Percentiles rank a stretch among this genome's conserved stretches.
These are phyloP conservation scores for Aspergillus cavernicola DNA, from an alignment of 495 filamentous ascomycete genomes.

Conservation along the genomic window DNA sequence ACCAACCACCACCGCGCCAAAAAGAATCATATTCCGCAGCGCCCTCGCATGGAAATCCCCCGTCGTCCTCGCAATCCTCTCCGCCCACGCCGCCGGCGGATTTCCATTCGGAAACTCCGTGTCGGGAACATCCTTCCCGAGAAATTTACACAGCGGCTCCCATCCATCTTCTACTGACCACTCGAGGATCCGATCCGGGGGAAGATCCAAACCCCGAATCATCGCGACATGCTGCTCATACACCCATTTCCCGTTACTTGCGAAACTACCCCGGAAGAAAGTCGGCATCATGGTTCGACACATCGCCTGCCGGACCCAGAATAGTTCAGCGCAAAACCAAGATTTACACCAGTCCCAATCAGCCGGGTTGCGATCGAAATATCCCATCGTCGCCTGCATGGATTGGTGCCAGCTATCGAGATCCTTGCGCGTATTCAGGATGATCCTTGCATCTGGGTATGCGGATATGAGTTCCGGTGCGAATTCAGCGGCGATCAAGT, in stretches of 20 bases:
- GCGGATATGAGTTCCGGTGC: constrained; percentile 41
- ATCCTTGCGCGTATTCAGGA: constrained; percentile 47
- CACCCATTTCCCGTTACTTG: constrained; percentile 1
- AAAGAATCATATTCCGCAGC: constrained; percentile 16
- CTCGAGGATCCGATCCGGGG: constrained; percentile 32
- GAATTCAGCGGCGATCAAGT: constrained; percentile 51
- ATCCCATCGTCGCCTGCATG: constrained; percentile 12
- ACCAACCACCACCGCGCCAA: neutral
- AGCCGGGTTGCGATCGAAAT: constrained; percentile 9
- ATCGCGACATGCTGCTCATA: constrained; percentile 9
- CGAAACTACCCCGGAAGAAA: constrained; percentile 14
- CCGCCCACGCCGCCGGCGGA: constrained; percentile 17
- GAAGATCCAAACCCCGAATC: constrained; percentile 17
- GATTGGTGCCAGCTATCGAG: constrained; percentile 38
- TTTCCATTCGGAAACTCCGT: constrained; percentile 1
- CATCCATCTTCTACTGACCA: constrained; percentile 45
- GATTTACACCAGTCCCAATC: constrained; percentile 7
- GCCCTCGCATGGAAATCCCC: constrained; percentile 11
- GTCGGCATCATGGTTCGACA: constrained; percentile 2
- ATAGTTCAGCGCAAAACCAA: constrained; percentile 14
- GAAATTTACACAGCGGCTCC: constrained; percentile 38
- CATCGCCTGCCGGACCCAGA: constrained; percentile 9
- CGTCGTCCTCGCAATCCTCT: constrained; percentile 18
- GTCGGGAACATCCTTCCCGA: neutral
- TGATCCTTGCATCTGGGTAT: constrained; percentile 48